Evolutionary conservation across 2,329 filamentous ascomycete genomes (phyloP).

Genomic region (Colletotrichum shisoi): DNA sequence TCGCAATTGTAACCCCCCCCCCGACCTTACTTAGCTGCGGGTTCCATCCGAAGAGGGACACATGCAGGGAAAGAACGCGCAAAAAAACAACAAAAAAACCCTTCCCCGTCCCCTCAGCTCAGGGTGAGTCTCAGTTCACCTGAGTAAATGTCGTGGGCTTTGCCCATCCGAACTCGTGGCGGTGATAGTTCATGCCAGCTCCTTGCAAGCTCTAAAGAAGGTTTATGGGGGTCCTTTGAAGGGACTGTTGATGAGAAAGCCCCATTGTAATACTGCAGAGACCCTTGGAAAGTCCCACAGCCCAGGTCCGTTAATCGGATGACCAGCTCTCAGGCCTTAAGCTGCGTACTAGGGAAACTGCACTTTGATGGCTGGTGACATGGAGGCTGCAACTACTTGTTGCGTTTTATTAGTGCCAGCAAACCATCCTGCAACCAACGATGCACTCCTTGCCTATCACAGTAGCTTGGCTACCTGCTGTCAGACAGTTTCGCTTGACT

Average conservation of each 20-base stretch:
- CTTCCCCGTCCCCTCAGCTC: neutral
- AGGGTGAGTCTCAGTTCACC: conserved; percentile 4
- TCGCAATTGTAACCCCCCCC: conserved; percentile 6
- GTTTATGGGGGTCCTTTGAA: neutral
- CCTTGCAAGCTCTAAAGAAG: conserved; percentile 25
- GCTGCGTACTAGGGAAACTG: neutral
- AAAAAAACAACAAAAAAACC: conserved; percentile 10
- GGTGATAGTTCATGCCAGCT: conserved; percentile 6
- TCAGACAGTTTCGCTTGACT: conserved; percentile 12
- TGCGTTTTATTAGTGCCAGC: no score
- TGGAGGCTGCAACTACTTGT: neutral
- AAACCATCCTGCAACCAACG: no score
- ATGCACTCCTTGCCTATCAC: neutral
- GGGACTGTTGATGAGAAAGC: conserved; percentile 14
- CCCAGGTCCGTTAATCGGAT: conserved; percentile 27
- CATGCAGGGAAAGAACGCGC: conserved; percentile 23
- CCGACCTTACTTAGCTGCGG: conserved; percentile 11
- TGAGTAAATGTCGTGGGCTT: neutral
- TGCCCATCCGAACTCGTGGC: conserved; percentile 17
- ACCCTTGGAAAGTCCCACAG: conserved; percentile 9
- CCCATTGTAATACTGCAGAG: conserved; percentile 3
- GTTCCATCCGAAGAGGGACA: conserved; percentile 14
- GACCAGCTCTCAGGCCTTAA: neutral
- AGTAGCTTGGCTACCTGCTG: conserved; percentile 10
- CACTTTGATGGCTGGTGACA: neutral